Evolutionary conservation across 352 stramenopile species (phyloP), one percentile per base, ranked within the genome.

Genomic region (Blastocystis sp.): DNA sequence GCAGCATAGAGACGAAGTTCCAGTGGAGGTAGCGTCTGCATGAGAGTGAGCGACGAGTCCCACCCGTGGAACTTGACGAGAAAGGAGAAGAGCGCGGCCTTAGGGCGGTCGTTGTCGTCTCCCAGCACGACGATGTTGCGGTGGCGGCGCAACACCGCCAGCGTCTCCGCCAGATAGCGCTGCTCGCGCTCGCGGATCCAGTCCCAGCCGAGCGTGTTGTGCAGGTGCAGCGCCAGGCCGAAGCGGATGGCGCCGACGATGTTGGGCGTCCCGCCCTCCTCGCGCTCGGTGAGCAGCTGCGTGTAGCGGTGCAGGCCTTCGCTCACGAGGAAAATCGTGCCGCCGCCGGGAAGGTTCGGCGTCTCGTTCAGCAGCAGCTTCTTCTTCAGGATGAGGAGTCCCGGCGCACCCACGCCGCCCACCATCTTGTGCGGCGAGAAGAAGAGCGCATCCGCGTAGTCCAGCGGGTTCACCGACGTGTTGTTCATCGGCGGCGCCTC

Each of bases 401-500:
- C 94, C 1, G 94, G 92, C 4, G 92, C 94, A 9, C 92, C 92
- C 0, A 92, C 91, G 6, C 95, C 96, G 44, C 95, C 96, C 14
- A 97, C 85, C 64, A 98, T 94, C 89, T 98, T 98, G 90, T 99
- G 96, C 1, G 93, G 92, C 1, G 91, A 97, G 77, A 98, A 92
- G 88, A 97, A 97, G 34, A 97, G 90, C 0, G 94, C 95, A 89
- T 98, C 94, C 86, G 97, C 96, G 72, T 87, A 84, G n/a, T 61
- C 84, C 38, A 44, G 73, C 21, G 40, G n/a, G n/a, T 87, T 51
- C 11, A 67, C 87, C 65, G 42, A 89, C 89, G 6, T 94, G 93
- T 76, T 85, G 90, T 98, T 98, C 94, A 98, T 97, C 88, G 97
- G 89, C 40, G 97, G 94, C 3, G 89, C 84, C 0, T 95, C 87